Conservation (phyloP, 2,329 filamentous ascomycete species). For the Exophiala phaeomuriformis region DNA sequence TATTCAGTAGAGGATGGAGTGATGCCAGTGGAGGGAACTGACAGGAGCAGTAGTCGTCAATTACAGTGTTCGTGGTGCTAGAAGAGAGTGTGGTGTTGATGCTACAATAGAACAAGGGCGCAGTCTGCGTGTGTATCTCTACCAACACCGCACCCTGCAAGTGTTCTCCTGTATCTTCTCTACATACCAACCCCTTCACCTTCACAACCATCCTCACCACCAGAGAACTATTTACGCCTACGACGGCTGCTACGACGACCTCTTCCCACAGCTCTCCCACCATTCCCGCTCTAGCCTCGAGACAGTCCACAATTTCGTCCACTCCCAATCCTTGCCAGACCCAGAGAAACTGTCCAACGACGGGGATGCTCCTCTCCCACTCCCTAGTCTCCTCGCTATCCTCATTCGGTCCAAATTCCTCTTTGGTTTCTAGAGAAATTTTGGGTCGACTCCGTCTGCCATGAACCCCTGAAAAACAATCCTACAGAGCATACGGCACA, state of each 20-base stretch:
- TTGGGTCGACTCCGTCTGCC: not conserved
- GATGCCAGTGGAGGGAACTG: too few relatives aligned
- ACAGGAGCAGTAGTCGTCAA: too few relatives aligned
- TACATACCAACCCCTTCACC: too few relatives aligned
- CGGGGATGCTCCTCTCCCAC: not conserved
- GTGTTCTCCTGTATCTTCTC: too few relatives aligned
- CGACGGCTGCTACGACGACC: too few relatives aligned
- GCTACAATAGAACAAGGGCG: too few relatives aligned
- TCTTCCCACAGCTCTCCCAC: too few relatives aligned
- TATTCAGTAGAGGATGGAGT: too few relatives aligned
- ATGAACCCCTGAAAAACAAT: not conserved
- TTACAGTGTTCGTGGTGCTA: too few relatives aligned
- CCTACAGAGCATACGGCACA: not conserved
- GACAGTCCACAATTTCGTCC: not conserved
- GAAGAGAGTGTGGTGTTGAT: too few relatives aligned
- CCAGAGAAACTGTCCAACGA: not conserved
- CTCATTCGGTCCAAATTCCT: not conserved
- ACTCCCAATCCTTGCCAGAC: not conserved
- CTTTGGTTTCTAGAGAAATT: not conserved
- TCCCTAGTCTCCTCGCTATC: not conserved
- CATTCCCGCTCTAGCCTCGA: not conserved
- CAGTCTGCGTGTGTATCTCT: not conserved
- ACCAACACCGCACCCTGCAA: not conserved
- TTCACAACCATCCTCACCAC: too few relatives aligned
- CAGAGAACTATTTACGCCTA: too few relatives aligned